These are phyloP conservation scores for Trichosporon asahii DNA, from an alignment of 1,284 basidiomycete genomes.

Conservation along the genomic window DNA sequence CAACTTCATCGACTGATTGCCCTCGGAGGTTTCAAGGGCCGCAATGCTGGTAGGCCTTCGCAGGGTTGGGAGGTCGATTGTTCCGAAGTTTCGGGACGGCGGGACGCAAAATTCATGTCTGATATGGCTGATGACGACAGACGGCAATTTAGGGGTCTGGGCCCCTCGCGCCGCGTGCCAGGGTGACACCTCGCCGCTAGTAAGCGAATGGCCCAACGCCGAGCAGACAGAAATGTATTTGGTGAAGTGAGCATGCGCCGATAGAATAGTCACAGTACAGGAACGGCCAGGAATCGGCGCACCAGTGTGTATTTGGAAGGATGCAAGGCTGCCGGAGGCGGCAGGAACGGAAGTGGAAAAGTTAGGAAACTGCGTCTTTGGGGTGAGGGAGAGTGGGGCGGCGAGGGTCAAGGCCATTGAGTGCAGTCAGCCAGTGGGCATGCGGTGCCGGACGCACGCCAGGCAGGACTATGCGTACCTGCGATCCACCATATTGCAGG, in stretches of 20 bases:
- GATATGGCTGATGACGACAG: slow-evolving; percentile 10
- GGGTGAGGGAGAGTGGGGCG: slow-evolving; percentile 6
- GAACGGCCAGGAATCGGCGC: background rate
- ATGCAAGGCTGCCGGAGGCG: background rate
- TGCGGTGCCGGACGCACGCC: background rate
- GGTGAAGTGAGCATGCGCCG: too few species aligned
- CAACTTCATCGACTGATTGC: background rate
- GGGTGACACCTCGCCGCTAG: background rate
- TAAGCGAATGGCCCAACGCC: background rate
- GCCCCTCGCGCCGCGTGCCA: background rate
- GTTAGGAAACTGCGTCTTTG: background rate
- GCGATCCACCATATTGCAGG: background rate
- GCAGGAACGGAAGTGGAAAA: background rate
- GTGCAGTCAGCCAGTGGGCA: too few species aligned
- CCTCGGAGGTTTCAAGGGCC: background rate
- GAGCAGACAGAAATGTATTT: too few species aligned
- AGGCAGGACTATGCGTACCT: background rate
- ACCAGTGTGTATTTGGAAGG: background rate
- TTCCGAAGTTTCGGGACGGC: slow-evolving; percentile 1
- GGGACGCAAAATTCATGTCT: slow-evolving; percentile 7
- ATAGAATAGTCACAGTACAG: too few species aligned
- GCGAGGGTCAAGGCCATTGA: background rate
- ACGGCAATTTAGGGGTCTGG: background rate
- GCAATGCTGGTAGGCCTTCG: background rate
- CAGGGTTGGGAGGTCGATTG: background rate